Percentiles rank a stretch among this genome's conserved stretches.
These are phyloP conservation scores for Sanghuangporus weigelae DNA, from an alignment of 1,284 basidiomycete genomes.

Conservation along the genomic window DNA sequence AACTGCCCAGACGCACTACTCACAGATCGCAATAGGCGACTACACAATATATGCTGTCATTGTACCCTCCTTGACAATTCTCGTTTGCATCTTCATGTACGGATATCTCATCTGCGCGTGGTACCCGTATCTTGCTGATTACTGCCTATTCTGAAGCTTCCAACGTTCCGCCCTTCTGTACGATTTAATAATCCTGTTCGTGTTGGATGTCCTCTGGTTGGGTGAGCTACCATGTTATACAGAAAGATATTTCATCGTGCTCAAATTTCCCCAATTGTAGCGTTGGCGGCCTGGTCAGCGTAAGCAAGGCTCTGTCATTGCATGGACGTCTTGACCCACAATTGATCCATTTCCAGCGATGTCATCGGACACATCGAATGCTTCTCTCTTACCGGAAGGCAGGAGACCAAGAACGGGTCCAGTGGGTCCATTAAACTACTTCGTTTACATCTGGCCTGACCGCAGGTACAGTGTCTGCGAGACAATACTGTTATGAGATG, in stretches of 20 bases:
- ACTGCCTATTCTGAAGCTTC: conserved; percentile 34
- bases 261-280: conserved; percentile 30
- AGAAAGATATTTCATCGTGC: background rate
- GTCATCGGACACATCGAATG: conserved; percentile 64
- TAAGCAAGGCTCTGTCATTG: conserved; percentile 32
- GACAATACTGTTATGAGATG: conserved; percentile 68
- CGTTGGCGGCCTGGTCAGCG: conserved; percentile 70
- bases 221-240: conserved; percentile 35
- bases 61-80: conserved; percentile 57
- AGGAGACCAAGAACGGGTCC: conserved; percentile 47
- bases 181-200: conserved; percentile 50
- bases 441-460: conserved; percentile 13
- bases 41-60: conserved; percentile 65
- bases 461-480: conserved; percentile 43
- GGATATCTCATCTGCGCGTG: conserved; percentile 18
- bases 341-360: conserved; percentile 42
- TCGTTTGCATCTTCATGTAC: conserved; percentile 51
- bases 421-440: conserved; percentile 36
- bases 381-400: conserved; percentile 43
- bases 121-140: background rate
- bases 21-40: conserved; percentile 40
- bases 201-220: conserved; percentile 61
- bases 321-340: conserved; percentile 2
- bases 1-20: background rate
- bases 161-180: conserved; percentile 64